These are phyloP conservation scores for Dioscorea zingiberensis DNA, from an alignment of 106 monocot species.

Conservation along the genomic window DNA sequence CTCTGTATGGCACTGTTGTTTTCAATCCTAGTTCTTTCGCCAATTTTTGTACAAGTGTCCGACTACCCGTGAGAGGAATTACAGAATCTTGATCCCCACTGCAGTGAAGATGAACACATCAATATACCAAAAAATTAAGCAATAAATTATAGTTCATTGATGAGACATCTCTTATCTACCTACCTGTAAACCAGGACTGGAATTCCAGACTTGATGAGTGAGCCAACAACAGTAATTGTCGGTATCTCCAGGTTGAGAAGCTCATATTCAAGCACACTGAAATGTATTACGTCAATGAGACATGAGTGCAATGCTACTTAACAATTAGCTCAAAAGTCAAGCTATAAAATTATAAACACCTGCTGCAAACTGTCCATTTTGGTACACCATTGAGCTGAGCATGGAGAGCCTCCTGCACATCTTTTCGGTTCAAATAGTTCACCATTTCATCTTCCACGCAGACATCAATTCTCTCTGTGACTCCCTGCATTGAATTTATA, in stretches of 20 bases:
- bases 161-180: background rate
- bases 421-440: conserved; percentile 83
- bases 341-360: conserved; percentile 22
- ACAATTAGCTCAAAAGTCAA: no score
- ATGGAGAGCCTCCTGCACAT: conserved; percentile 83
- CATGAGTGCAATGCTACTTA: no score
- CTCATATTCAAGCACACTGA: conserved; percentile 52
- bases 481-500: conserved; percentile 35
- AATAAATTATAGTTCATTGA: background rate
- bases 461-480: conserved; percentile 65
- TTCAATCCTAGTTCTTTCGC: conserved; percentile 69
- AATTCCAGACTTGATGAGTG: conserved; percentile 67
- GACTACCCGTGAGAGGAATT: conserved; percentile 84
- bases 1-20: conserved; percentile 86
- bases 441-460: conserved; percentile 96
- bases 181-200: conserved; percentile 95
- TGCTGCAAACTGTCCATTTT: conserved; percentile 90
- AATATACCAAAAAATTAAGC: background rate
- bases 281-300: background rate
- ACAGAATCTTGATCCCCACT: conserved; percentile 99
- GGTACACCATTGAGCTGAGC: conserved; percentile 46
- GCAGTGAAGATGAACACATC: background rate
- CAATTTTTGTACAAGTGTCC: conserved; percentile 69
- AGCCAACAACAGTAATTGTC: conserved; percentile 76
- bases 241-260: conserved; percentile 88